Percentiles rank a stretch among this genome's conserved stretches.
These are phyloP conservation scores for Eucalyptus sp. DNA, from an alignment of 345 rosid species.

Conservation along the genomic window DNA sequence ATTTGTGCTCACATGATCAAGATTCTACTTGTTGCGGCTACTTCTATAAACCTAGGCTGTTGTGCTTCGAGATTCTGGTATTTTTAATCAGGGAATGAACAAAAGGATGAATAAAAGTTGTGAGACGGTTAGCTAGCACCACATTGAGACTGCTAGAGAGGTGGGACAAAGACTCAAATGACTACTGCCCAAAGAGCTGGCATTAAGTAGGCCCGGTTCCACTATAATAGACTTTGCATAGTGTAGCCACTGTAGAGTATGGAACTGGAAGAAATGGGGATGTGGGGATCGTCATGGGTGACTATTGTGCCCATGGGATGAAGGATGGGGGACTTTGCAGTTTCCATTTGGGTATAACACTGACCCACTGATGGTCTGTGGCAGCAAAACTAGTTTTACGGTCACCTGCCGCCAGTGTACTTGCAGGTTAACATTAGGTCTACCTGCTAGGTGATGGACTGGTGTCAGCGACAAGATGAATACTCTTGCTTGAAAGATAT, in stretches of 20 bases:
- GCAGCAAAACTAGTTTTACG: not conserved
- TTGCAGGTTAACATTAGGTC: not conserved
- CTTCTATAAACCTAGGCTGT: not conserved
- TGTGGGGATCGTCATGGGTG: not conserved
- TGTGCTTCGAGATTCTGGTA: not conserved
- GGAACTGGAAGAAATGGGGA: not conserved
- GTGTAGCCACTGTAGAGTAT: not conserved
- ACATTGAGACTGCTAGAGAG: not conserved
- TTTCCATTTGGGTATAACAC: not conserved
- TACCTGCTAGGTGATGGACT: not conserved
- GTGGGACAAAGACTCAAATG: not conserved
- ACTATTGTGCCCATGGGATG: not conserved
- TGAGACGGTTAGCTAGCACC: not conserved
- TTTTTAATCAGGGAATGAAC: not conserved
- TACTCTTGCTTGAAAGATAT: not conserved
- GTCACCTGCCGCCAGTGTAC: not conserved
- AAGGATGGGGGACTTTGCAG: not conserved
- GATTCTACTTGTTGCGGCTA: not conserved
- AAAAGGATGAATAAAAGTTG: not conserved
- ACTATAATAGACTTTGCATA: not conserved
- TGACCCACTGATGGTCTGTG: not conserved
- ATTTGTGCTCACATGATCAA: not conserved
- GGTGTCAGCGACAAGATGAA: not conserved
- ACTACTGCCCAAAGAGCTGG: not conserved
- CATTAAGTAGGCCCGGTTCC: not conserved